A percentile compares a stretch with the other conserved stretches of the same genome.
These are phyloP conservation scores for Colletotrichum higginsianum DNA, from an alignment of 2,329 filamentous ascomycete species.

Conservation along the genomic window DNA sequence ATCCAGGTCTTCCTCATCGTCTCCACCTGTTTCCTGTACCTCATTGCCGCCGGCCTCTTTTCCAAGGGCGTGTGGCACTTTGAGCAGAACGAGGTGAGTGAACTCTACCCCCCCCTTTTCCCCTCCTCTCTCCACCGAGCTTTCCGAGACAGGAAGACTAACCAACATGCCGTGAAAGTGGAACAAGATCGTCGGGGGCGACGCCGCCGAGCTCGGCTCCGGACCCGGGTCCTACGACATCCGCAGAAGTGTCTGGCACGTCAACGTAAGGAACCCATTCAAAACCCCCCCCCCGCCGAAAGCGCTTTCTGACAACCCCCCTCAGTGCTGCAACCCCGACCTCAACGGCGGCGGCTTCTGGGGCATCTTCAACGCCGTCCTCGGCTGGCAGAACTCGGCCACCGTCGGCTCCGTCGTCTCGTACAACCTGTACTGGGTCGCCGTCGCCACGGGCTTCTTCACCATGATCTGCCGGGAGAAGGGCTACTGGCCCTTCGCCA, in stretches of 20 bases:
- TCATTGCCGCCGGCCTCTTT: constrained; percentile 86
- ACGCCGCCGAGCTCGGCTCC: constrained; percentile 61
- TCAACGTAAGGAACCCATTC: constrained; percentile 72
- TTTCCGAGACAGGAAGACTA: too few relatives aligned
- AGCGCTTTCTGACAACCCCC: constrained; percentile 50
- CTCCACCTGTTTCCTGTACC: constrained; percentile 84
- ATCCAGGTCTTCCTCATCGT: constrained; percentile 81
- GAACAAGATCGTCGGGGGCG: constrained; percentile 72
- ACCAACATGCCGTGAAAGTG: constrained; percentile 58
- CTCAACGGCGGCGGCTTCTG: constrained; percentile 77
- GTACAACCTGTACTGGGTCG: constrained; percentile 44
- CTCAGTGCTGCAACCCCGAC: constrained; percentile 75
- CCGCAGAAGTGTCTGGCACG: constrained; percentile 82
- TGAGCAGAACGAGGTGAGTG: constrained; percentile 66
- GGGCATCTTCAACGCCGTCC: constrained; percentile 80
- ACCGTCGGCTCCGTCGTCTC: constrained; percentile 44
- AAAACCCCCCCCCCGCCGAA: neutral
- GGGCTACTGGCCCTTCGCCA: constrained; percentile 35
- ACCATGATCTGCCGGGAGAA: constrained; percentile 42
- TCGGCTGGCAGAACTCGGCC: constrained; percentile 67
- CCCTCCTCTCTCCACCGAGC: neutral
- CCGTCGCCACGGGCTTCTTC: constrained; percentile 41
- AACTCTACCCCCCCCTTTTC: too few relatives aligned
- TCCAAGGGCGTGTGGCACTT: constrained; percentile 82
- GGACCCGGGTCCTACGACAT: constrained; percentile 87